These are phyloP conservation scores for Tanozyma kutaoensis DNA, from an alignment of 805 yeast genomes.

Conservation along the genomic window DNA sequence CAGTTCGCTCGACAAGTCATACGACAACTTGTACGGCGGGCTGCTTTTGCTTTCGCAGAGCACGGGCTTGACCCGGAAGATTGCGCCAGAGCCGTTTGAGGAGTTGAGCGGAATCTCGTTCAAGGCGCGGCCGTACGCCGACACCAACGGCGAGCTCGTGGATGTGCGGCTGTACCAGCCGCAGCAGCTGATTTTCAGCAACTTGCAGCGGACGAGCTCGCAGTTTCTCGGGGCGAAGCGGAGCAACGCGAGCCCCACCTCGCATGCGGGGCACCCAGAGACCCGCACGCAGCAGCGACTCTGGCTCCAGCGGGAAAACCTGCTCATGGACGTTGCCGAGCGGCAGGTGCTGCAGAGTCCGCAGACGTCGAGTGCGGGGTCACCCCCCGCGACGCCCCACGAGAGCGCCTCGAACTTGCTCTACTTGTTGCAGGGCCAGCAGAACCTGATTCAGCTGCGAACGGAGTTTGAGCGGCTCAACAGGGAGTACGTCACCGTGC, in stretches of 20 bases:
- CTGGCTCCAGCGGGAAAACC: conserved; percentile 73
- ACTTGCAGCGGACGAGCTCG: conserved; percentile 24
- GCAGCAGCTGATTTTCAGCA: conserved; percentile 26
- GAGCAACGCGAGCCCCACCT: no score
- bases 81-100: conserved; percentile 4
- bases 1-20: background rate
- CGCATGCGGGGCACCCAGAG: no score
- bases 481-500: conserved; percentile 56
- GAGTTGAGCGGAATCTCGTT: background rate
- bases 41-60: conserved; percentile 28
- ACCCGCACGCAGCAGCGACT: conserved; percentile 74
- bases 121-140: background rate
- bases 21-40: conserved; percentile 26
- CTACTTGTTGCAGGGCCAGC: conserved; percentile 15
- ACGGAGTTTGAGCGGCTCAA: conserved; percentile 72
- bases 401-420: background rate
- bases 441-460: conserved; percentile 43
- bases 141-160: no score
- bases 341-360: background rate
- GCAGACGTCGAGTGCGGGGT: background rate
- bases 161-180: conserved; percentile 32
- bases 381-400: background rate
- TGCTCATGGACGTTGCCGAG: conserved; percentile 32
- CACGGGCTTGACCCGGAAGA: conserved; percentile 25
- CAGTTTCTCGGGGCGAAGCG: no score